Evolutionary conservation across 2,329 filamentous ascomycete genomes (phyloP), one percentile per base, ranked within the genome.

Genomic region (Emmonsiellopsis sp.): DNA sequence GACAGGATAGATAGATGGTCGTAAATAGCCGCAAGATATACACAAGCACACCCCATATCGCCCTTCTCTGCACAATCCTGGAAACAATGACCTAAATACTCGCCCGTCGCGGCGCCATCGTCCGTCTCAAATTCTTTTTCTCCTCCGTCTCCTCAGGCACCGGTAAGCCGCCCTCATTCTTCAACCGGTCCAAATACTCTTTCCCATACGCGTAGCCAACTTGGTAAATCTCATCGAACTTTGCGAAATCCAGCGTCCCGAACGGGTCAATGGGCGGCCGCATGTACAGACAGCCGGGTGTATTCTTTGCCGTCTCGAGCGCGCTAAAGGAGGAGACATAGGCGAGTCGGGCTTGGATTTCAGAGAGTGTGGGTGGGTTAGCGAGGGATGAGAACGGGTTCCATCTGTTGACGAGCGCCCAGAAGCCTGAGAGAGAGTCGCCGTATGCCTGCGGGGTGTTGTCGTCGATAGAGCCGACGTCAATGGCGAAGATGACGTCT

Each of bases 271-370:
- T 87, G 0, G 93, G 93, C 4, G 94, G 94, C 1, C 93, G 82
- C 88, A 98, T 95, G 69, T 98, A 98, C 51, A 95, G 78, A 69
- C 92, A 97, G 0, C 93, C 93, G 0, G 89, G 83, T 64, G 87
- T 92, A 4, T 79, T 86, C 77, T 98, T 98, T 27, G 93, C 93
- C 39, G 91, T 81, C 70, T 98, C 93, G 31, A 98, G 77, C 31
- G 93, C 93, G 68, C 97, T 93, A 10, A 96, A 89, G 52, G 87
- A 94, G 5, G 87, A 93, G 46, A 98, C 93, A 64, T 98, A 98
- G 0, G 93, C 93, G 6, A 98, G 78, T 1, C 93, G 81, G 5
- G 88, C 92, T 73, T 98, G 94, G 57, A 98, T 98, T 70, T 98
- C 93, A 0, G 89, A 90, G 9, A 98, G 75, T 0, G 93, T 97